Evolutionary conservation across 108 stramenopile species (phyloP).

Genomic region (Cyclostephanos invisitatus): DNA sequence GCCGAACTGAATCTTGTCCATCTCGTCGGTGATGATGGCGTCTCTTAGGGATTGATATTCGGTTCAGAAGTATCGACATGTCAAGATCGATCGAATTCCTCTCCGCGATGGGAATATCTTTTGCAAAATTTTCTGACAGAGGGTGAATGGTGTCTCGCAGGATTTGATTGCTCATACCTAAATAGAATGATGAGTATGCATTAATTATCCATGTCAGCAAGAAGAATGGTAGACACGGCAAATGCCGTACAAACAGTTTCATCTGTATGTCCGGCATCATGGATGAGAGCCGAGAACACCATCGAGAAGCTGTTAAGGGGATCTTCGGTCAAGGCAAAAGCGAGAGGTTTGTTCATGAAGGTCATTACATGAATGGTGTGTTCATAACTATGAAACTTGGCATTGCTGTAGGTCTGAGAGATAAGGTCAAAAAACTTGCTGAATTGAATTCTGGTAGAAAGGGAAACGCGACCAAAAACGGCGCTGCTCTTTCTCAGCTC

Average conservation of each 20-base stretch:
- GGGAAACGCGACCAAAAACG: background rate
- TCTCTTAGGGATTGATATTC: constrained; percentile 23
- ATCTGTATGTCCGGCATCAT: constrained; percentile 55
- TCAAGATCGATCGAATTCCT: constrained; percentile 44
- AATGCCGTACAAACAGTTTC: background rate
- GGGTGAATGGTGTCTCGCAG: constrained; percentile 17
- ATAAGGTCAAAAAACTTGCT: constrained; percentile 19
- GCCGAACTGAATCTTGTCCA: constrained; percentile 23
- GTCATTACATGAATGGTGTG: constrained; percentile 36
- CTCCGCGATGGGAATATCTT: constrained; percentile 35
- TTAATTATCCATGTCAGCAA: no score
- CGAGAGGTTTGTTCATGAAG: constrained; percentile 37
- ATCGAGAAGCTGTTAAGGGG: constrained; percentile 44
- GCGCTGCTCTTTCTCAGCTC: no score
- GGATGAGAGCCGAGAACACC: constrained; percentile 51
- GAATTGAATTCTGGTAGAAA: constrained; percentile 17
- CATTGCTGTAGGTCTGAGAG: constrained; percentile 20
- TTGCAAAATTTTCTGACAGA: constrained; percentile 15
- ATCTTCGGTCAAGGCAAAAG: constrained; percentile 19
- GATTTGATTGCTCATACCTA: constrained; percentile 33
- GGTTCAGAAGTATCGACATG: constrained; percentile 29
- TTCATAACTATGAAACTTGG: constrained; percentile 21
- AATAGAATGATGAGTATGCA: no score
- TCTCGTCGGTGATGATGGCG: constrained; percentile 21
- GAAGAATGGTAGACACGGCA: background rate